Evolutionary conservation across 164 flowering plant species (phyloP), one percentile per base, ranked within the genome.

Genomic region (Stephania cephalantha): DNA sequence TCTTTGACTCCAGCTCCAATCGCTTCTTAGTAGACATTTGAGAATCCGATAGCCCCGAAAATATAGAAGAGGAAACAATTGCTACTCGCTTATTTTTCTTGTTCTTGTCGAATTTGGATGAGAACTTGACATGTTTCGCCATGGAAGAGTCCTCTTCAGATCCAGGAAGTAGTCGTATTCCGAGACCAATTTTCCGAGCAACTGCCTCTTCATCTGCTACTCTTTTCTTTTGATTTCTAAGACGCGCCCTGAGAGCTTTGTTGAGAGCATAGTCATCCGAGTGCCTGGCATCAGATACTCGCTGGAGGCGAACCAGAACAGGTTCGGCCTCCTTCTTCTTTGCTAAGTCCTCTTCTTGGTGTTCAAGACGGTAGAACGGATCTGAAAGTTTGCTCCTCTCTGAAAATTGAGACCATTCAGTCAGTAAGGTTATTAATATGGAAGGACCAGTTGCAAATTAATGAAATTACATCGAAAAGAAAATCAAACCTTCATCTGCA

Each of bases 331-430:
- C 97, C 81, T 93, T 92, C 86, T 95, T 95, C 85, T 95, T 95
- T 85, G 87, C 85, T 80, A 95, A 55, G 81, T 95, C 99, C 76
- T 76, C 89, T 76, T 88, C 98, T 77, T 92, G 92, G 77, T 93
- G 99, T 78, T 95, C 99, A 72, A 95, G 97, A n/a, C 98, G 97
- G 73, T 93, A 92, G 77, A 95, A 93, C 18, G 99, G 99, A 84
- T 95, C 99, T 22, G 89, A 80, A 67, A 95, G 91, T 85, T 93
- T 95, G 44, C 94, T 91, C 76, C 81, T 92, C 72, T 89, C 99
- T 95, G 88, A 46, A 81, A 68, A 77, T 75, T 5, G 58, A 30
- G 78, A 10, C 44, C 53, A 69, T 69, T 71, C 25, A 74, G 71
- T 58, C 64, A 74, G 48, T 31, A 10, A 50, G 12, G 55, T 61